Evolutionary conservation across 2,329 filamentous ascomycete species (phyloP).

Genomic region (Dichotomopilus funicola): DNA sequence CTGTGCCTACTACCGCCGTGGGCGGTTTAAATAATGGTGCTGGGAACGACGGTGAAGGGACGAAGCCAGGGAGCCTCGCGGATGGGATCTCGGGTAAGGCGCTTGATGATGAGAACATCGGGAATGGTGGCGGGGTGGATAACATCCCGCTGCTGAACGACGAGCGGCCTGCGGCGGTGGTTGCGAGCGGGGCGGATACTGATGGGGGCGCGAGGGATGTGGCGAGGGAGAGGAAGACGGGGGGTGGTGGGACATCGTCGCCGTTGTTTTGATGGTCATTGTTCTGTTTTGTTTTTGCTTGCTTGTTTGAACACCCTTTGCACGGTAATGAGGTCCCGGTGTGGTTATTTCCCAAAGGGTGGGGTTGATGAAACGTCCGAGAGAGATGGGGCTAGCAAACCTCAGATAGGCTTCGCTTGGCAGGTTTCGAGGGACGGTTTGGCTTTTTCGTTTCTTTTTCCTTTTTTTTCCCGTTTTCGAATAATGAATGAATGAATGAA

Average conservation of each 20-base stretch:
- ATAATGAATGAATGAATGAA: too few species aligned
- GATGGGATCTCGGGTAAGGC: slow-evolving; percentile 19
- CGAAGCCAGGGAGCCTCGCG: background rate
- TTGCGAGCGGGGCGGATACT: slow-evolving; percentile 27
- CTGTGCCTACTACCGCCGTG: background rate
- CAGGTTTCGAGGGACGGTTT: too few species aligned
- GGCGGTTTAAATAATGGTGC: background rate
- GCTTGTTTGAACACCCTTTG: too few species aligned
- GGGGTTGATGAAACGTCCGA: too few species aligned
- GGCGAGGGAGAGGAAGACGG: slow-evolving; percentile 39
- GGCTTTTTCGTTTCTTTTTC: too few species aligned
- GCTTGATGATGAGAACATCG: slow-evolving; percentile 22
- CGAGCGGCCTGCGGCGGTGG: slow-evolving; percentile 28
- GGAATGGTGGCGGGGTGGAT: slow-evolving; percentile 38
- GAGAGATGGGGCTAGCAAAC: too few species aligned
- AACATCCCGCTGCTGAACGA: slow-evolving; percentile 52
- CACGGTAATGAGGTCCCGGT: background rate
- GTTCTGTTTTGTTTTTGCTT: background rate
- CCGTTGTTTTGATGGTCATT: background rate
- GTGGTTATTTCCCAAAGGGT: background rate
- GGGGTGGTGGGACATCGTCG: background rate
- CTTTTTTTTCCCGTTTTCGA: too few species aligned
- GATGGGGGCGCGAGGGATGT: slow-evolving; percentile 37
- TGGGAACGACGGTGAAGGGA: background rate
- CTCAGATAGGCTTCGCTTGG: too few species aligned